Percentiles rank a stretch among this genome's conserved stretches.
Evolutionary conservation across 306 rosid species (phyloP).

Genomic region (Inga leiocalycina): DNA sequence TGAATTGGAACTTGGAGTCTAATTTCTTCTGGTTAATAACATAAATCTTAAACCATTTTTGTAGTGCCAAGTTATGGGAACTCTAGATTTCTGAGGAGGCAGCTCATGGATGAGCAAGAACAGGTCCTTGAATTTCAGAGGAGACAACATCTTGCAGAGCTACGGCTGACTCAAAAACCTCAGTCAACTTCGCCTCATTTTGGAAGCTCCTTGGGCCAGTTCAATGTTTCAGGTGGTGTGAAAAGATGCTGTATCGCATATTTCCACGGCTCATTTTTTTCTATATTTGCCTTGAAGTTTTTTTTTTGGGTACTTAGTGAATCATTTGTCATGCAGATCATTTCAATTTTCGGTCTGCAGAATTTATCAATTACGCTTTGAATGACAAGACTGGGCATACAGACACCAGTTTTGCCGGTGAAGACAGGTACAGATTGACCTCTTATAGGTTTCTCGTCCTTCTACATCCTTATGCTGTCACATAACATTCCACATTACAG

Average conservation of each 20-base stretch:
- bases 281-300: neutral
- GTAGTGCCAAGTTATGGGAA: slow-evolving; percentile 54
- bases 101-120: slow-evolving; percentile 51
- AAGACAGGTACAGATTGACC: slow-evolving; percentile 54
- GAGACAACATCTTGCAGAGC: slow-evolving; percentile 45
- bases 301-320: slow-evolving; percentile 11
- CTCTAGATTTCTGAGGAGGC: slow-evolving; percentile 51
- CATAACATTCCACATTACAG: neutral
- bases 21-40: neutral
- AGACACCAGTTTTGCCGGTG: slow-evolving; percentile 45
- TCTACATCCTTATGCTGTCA: neutral
- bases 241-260: neutral
- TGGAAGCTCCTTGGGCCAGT: slow-evolving; percentile 46
- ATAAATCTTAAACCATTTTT: neutral
- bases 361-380: slow-evolving; percentile 33
- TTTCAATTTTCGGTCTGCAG: slow-evolving; percentile 43
- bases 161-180: slow-evolving; percentile 41
- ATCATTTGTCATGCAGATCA: slow-evolving; percentile 42
- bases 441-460: neutral
- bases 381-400: slow-evolving; percentile 33
- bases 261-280: neutral
- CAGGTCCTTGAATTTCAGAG: slow-evolving; percentile 37
- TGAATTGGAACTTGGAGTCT: neutral
- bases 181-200: slow-evolving; percentile 37
- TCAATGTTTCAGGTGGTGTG: slow-evolving; percentile 47